Evolutionary conservation across 2,329 filamentous ascomycete species (phyloP), one percentile per base, ranked within the genome.

Genomic region (Fusarium dimerum): DNA sequence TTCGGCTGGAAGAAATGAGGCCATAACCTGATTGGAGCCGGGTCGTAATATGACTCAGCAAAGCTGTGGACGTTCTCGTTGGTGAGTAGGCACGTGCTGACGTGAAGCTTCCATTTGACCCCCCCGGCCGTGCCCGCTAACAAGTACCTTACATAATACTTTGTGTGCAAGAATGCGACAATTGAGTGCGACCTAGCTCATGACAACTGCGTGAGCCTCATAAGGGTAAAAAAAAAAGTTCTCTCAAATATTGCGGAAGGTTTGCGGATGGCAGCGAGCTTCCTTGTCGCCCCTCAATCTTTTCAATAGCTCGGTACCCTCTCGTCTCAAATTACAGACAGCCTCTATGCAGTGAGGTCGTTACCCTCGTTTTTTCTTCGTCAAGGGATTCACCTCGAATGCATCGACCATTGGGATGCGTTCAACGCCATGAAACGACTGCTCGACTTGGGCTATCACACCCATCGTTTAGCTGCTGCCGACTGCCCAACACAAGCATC

Each of bases 1-100:
- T 61, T 64, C 50, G 59, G 63, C 58, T 60, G 66, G 32, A 62
- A 68, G 66, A 69, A 68, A 68, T 73, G 71, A 73, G 70, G 69
- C 71, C 68, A 73, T 72, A 72, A 67, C 63, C 59, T 67, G 64
- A 66, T 66, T 67, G 65, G 64, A 60, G 61, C 58, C 56, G 64
- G 55, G 48, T 42, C 43, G 20, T 20, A 32, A 40, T 56, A 69
- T 73, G 70, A 73, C 66, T 73, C 69, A 73, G 69, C 71, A 61
- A 34, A 51, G 52, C 55, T 60, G 32, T 50, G 13, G 39, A 26
- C 34, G 39, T 47, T 63, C 51, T 49, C 36, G 63, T 66, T 66
- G 60, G 63, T 47, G 45, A 47, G 10, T 17, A 36, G 32, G 41
- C 61, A 66, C 60, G 57, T 61, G 63, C 50, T 40, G 34, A 40